Conservation (phyloP, 768 basidiomycete species). For the Pisolithus albus region DNA sequence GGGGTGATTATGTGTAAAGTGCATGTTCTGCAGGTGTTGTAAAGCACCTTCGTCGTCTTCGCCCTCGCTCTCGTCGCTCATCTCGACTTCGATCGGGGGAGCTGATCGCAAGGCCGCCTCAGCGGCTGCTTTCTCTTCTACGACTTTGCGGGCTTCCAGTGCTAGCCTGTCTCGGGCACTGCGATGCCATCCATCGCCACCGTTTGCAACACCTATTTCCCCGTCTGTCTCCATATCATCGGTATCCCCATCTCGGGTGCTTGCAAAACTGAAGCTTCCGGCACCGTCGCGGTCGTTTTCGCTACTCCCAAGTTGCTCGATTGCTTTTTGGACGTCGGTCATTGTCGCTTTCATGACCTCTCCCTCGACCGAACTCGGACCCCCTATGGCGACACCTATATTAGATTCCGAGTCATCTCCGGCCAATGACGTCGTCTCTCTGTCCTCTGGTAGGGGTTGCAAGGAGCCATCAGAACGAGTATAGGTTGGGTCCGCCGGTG, state of each 20-base stretch:
- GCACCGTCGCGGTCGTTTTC: constrained; percentile 50
- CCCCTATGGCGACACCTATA: constrained; percentile 22
- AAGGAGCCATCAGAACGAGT: constrained; percentile 21
- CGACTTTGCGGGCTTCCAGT: constrained; percentile 56
- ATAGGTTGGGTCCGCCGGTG: constrained; percentile 42
- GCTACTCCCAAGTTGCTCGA: constrained; percentile 70
- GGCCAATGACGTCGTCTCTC: constrained; percentile 32
- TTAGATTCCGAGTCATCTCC: constrained; percentile 18
- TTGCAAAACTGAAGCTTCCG: constrained; percentile 73
- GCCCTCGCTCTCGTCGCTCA: constrained; percentile 76
- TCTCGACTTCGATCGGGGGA: constrained; percentile 67
- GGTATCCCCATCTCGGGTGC: constrained; percentile 49
- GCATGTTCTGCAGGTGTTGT: constrained; percentile 32
- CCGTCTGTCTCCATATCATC: constrained; percentile 51
- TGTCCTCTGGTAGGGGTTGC: constrained; percentile 43
- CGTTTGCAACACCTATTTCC: constrained; percentile 41
- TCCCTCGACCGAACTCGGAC: constrained; percentile 25
- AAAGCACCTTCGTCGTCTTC: constrained; percentile 45
- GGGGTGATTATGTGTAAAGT: constrained; percentile 42
- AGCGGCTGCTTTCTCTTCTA: constrained; percentile 33
- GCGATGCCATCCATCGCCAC: constrained; percentile 59
- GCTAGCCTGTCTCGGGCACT: constrained; percentile 60
- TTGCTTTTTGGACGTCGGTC: constrained; percentile 86
- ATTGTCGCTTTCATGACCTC: constrained; percentile 82
- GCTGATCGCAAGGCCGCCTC: constrained; percentile 40